Evolutionary conservation across 31 red algal species (phyloP), one percentile per base, ranked within the genome.

Genomic region (Bonnemaisonia californica): DNA sequence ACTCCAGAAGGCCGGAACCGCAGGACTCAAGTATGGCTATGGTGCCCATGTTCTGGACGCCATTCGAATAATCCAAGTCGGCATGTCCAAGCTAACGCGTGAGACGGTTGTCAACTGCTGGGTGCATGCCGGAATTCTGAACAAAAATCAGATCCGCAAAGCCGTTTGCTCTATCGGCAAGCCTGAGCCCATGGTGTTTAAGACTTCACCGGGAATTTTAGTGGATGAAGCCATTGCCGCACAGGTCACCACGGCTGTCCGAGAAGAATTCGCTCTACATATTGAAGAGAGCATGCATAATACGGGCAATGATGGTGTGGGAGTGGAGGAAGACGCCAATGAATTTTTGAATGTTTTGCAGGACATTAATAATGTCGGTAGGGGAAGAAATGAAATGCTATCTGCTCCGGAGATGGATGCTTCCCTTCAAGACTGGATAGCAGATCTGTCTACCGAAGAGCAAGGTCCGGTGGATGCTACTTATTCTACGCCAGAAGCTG

Each of bases 41-140:
- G 73, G 18, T 60, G n/a, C 48, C 29, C 73, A 77, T 60, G 7
- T 77, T 23, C 73, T 77, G 7, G 73, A 77, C 32, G 73, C 26
- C 9, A 11, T 24, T 65, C 57, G 57, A 7, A 66, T 66, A 11
- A 23, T 66, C 12, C 61, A 13, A 27, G 19, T 66, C 29, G 61
- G 61, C 18, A 11, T 66, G 61, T 16, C 61, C 11, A 66, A 66
- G 12, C 26, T 66, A 28, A 66, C 12, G 61, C 26, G 26, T 11
- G 18, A 23, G 26, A 23, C 61, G 12, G 61, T 66, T 23, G 26
- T 66, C 12, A 66, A 66, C 26, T 66, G 61, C 26, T 66, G 61
- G 61, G 29, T 66, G 19, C 61, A 66, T 66, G 26, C 61, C 26
- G 61, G 61, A 28, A 66, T 66, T 66, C 61, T 66, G 12, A 66